Base-by-base conservation (phyloP, 2,329 filamentous ascomycete genomes). In the Colletotrichum sp. region DNA sequence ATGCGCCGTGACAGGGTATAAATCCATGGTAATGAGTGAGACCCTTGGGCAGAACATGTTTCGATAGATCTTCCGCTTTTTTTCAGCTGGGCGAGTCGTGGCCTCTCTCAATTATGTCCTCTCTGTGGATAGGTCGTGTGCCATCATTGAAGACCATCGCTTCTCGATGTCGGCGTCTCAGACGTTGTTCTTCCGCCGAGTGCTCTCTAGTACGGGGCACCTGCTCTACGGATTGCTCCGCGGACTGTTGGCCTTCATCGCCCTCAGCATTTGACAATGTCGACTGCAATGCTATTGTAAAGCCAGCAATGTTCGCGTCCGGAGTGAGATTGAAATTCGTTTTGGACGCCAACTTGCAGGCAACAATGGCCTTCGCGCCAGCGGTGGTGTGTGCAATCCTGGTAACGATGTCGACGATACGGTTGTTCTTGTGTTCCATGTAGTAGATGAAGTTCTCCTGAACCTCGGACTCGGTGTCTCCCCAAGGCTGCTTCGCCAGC, bases 91-190 rank as follows among this genome's bases (percentile, higher is more conserved):
- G 82, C 55, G 86, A 87, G 63, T 86, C 86, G 62, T 89, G 86
- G 49, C 89, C 89, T 77, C 91, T 87, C 83, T 97, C 93, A 69
- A 96, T 95, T 44, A 98, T 98, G 82, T 98, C 95, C 61, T 92
- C 92, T 78, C 92, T 91, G 6, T 91, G 92, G 61, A 98, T 84
- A 2, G 95, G 94, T 36, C 93, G 90, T 27, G 92, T 95, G n/a
- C 95, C 95, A 81, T 98, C 95, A 80, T 96, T 96, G 72, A 98
- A 87, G 25, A 98, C 96, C 91, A 98, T 96, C 6, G 95, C 96
- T 86, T 98, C 95, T 79, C 96, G 90, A 81, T 96, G 91, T 66
- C 95, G 90, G 78, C 96, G 90, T 76, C 95, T 89, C 76, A 96
- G 88, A 69, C 93, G 91, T 80, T 95, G 93, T 83, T 96, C 95